Base-by-base conservation (phyloP, 306 rosid species). In the Aeschynomene evenia region DNA sequence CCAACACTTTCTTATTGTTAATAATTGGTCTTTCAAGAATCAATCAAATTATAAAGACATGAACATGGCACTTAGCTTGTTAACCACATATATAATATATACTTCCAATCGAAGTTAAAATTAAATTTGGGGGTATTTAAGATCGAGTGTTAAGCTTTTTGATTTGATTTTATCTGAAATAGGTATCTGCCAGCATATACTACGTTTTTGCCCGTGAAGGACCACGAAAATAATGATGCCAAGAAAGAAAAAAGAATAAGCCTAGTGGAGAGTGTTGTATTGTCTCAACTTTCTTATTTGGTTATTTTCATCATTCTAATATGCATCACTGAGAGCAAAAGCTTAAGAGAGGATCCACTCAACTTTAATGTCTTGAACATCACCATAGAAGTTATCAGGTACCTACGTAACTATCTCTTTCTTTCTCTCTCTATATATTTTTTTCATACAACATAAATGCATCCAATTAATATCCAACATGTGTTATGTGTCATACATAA, bases 151-250 rank as follows among this genome's bases (percentile, higher is more conserved):
- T n/a, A n/a, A n/a, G n/a, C n/a, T n/a, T n/a, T n/a, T 36, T 15
- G 6, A 7, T 63, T 64, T 1, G 26, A 19, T 6, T 19, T 9
- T 29, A 3, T 26, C 4, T 34, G 14, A 20, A 18, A 23, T 59
- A 88, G 96, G 96, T 86, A 91, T 65, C 86, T 91, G 7, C 93
- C 89, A 39, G 87, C 90, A 26, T 73, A 87, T 56, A 88, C 89
- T 0, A 75, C 81, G 2, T 80, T 71, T 71, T 29, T 78, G 28
- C 86, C 89, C 0, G 2, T 59, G 10, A 77, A 34, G 61, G 81
- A 67, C 21, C 37, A 55, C 24, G 21, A 43, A 18, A 20, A 51
- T 0, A 20, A 51, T 0, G 68, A 53, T 18, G 70, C 16, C 4
- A 46, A 51, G 64, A 66, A 9, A 33, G 66, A 67, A 0, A 9